These are phyloP conservation scores for Betula pendula DNA, from an alignment of 306 rosid species.

Conservation along the genomic window DNA sequence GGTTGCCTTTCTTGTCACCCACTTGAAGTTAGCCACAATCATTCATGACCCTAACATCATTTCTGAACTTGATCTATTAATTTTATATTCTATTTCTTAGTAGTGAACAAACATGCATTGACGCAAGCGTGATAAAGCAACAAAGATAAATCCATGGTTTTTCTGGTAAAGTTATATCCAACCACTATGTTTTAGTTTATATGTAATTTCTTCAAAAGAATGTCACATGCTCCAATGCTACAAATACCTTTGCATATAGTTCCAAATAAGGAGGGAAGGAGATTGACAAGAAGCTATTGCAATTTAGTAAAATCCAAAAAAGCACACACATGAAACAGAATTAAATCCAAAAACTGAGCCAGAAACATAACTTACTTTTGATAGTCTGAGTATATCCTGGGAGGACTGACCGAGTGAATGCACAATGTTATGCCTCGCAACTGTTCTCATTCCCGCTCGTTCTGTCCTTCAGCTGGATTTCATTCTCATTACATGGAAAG, in stretches of 20 bases:
- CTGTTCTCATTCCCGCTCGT: not conserved
- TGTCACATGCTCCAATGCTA: not conserved
- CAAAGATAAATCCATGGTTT: not conserved
- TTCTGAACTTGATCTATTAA: not conserved
- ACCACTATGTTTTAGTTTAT: not conserved
- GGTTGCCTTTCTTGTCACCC: too few species aligned
- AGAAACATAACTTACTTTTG: not conserved
- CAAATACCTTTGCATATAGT: not conserved
- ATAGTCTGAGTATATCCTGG: not conserved
- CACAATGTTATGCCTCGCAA: too few species aligned
- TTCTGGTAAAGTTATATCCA: not conserved
- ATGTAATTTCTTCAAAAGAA: not conserved
- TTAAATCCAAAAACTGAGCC: not conserved
- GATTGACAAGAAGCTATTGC: not conserved
- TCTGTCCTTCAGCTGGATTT: not conserved
- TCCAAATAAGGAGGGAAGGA: not conserved
- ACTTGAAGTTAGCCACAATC: not conserved
- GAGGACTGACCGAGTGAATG: too few species aligned
- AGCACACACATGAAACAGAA: not conserved
- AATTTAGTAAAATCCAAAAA: not conserved
- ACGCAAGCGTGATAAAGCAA: too few species aligned
- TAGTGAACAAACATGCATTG: not conserved
- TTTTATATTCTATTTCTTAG: not conserved
- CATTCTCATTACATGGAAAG: conserved; percentile 5
- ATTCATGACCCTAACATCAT: not conserved